Evolutionary conservation across 129 eudicot species (phyloP).

Genomic region (Helianthus annuus): HanXRQr2.0-SUNRISE NC_035440.2:842227-842726

Average conservation of each 20-base stretch:
- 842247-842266: constrained; percentile 18
- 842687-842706: too few relatives aligned
- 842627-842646: constrained; percentile 47
- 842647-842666: constrained; percentile 51
- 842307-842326: constrained; percentile 99
- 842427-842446: not conserved
- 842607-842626: constrained; percentile 50
- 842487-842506: not conserved
- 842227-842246: constrained; percentile 1
- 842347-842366: constrained; percentile 98
- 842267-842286: constrained; percentile 99
- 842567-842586: not conserved
- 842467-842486: not conserved
- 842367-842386: constrained; percentile 99
- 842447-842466: not conserved
- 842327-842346: constrained; percentile 99
- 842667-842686: constrained; percentile 25
- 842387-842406: constrained; percentile 52
- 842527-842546: not conserved
- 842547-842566: not conserved
- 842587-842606: constrained; percentile 49
- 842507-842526: not conserved
- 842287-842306: constrained; percentile 96
- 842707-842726: not conserved
- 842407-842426: not conserved